These are phyloP conservation scores for Acer yangbiense DNA, from an alignment of 345 rosid genomes.

Conservation along the genomic window DNA sequence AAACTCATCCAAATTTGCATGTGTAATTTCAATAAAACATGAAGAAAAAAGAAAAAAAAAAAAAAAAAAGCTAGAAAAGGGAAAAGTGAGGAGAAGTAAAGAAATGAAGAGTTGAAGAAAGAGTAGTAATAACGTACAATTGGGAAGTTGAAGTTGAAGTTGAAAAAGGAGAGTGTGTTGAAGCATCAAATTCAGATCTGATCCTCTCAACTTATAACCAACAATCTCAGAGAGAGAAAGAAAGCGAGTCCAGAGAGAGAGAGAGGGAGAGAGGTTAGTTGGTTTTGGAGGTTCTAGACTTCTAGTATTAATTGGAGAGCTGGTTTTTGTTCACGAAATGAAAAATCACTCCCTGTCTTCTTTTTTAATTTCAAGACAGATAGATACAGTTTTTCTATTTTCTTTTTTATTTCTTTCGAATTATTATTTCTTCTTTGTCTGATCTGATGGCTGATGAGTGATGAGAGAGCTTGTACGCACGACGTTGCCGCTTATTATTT, in stretches of 20 bases:
- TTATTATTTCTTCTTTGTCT: no score
- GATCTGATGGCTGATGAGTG: no score
- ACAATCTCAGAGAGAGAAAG: conserved; percentile 9
- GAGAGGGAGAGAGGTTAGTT: not conserved
- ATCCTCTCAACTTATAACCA: not conserved
- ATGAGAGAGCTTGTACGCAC: no score
- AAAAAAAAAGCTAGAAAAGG: not conserved
- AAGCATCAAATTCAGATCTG: conserved; percentile 18
- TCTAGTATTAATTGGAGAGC: conserved; percentile 1
- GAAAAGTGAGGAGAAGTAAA: not conserved
- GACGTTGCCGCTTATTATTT: no score
- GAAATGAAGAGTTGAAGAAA: not conserved
- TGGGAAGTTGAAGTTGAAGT: conserved; percentile 7
- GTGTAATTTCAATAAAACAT: not conserved
- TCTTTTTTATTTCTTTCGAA: no score
- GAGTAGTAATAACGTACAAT: conserved; percentile 1
- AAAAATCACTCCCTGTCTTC: no score
- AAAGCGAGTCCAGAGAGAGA: not conserved
- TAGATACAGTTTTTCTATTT: no score
- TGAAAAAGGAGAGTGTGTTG: not conserved
- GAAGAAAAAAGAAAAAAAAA: not conserved
- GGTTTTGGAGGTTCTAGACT: not conserved
- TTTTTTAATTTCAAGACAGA: no score
- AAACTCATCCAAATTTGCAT: conserved; percentile 11
- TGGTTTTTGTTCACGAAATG: conserved; percentile 4